Percentiles rank a stretch among this genome's conserved stretches.
phyloP scores from a whole-genome alignment of 2,329 filamentous ascomycete species.

The Cladosporium sp. region DNA sequence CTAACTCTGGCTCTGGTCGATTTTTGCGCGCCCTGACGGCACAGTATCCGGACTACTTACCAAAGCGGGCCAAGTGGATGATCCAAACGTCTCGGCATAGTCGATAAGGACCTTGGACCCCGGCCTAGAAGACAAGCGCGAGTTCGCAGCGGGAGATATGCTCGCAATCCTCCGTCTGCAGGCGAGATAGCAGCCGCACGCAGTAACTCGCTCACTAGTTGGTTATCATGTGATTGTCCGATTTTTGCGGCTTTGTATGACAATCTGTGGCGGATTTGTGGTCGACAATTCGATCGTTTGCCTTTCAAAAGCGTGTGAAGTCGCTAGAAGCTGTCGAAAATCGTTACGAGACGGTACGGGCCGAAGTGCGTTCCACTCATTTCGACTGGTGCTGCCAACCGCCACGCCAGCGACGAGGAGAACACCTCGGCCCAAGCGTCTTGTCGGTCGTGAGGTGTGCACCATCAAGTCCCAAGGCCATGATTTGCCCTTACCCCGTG shows the following conservation, averaged over 20 bases:
- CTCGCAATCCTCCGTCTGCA: not conserved
- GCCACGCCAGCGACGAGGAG: no score
- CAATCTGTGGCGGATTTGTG: no score
- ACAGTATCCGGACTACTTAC: slow-evolving; percentile 9
- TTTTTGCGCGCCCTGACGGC: not conserved
- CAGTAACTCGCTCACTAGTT: not conserved
- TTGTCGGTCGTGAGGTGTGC: no score
- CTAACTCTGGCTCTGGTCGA: not conserved
- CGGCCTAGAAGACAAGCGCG: slow-evolving; percentile 2
- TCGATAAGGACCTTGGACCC: slow-evolving; percentile 7
- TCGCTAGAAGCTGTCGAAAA: no score
- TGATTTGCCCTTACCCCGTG: not conserved
- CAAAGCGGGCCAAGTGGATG: not conserved
- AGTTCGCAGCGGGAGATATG: no score
- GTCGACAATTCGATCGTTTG: no score
- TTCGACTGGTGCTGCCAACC: no score
- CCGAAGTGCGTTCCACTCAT: no score
- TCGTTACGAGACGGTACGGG: no score
- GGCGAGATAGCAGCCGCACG: not conserved
- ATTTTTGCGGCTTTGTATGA: not conserved
- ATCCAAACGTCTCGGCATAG: not conserved
- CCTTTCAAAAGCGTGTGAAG: no score
- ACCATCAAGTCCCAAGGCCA: not conserved
- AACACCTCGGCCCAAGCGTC: not conserved
- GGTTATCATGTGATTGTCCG: no score